Evolutionary conservation across 805 yeast genomes (phyloP), one percentile per base, ranked within the genome.

Genomic region (Wickerhamiella hasegawae): DNA sequence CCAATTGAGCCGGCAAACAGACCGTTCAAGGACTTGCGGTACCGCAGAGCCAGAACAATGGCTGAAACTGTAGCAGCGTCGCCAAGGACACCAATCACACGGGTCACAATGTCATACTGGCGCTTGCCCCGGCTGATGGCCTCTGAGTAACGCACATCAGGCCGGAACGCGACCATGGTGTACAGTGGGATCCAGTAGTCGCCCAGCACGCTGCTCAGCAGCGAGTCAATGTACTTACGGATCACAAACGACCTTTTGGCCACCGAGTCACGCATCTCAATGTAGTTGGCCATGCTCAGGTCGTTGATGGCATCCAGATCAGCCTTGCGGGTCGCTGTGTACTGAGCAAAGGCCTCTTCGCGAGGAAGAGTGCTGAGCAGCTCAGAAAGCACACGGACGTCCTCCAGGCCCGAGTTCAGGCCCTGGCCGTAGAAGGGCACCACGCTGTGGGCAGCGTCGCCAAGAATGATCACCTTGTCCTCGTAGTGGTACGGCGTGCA

Each of bases 361-460:
- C 32, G n/a, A 9, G 22, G 22, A 20, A 48, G 26, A 36, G 53
- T 44, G 22, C 65, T 66, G 18, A 75, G 50, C 26, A 46, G 38
- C 30, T 68, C 64, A 58, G 78, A 59, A 35, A 85, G 58, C 1
- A 75, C 71, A 38, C 73, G 61, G 17, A 85, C 85, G 47, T 87
- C 96, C 55, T 85, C 96, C 53, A 85, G 78, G 1, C 96, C 96
- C 52, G 94, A 81, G 54, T 85, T 85, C 87, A 85, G 78, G 4
- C 96, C 96, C 54, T 85, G 96, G 8, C 96, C 96, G 51, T 84
- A 85, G 54, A 85, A 85, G n/a, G 96, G 96, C 4, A 85, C 96
- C 94, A 84, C 85, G 20, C 90, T 73, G 57, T 85, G 96, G 0
- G 96, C 93, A 1, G 96, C 94, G 54, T 85, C 96, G 4, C 96